Evolutionary conservation across 805 yeast genomes (phyloP).

Genomic region (Isabelozyma heimii): DNA sequence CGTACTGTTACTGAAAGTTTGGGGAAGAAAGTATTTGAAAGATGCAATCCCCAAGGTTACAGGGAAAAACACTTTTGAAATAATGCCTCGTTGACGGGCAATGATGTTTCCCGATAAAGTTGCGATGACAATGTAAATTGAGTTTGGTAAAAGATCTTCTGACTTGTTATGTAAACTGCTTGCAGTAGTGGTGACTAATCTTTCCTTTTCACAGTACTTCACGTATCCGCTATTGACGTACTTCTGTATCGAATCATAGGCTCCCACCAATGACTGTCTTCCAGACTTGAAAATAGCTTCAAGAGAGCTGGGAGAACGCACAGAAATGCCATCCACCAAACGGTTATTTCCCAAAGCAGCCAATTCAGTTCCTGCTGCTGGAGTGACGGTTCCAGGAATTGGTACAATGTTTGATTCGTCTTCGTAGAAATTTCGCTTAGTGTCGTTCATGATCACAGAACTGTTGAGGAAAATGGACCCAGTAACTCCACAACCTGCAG

Average conservation of each 20-base stretch:
- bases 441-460: conserved; percentile 10
- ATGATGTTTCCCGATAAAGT: conserved; percentile 69
- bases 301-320: conserved; percentile 49
- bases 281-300: conserved; percentile 47
- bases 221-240: conserved; percentile 47
- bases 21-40: conserved; percentile 69
- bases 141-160: conserved; percentile 72
- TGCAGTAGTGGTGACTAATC: conserved; percentile 59
- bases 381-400: conserved; percentile 48
- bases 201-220: conserved; percentile 57
- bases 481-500: not conserved
- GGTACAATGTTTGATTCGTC: conserved; percentile 47
- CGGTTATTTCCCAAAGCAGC: conserved; percentile 46
- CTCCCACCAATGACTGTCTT: conserved; percentile 42
- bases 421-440: conserved; percentile 46
- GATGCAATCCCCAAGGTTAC: conserved; percentile 58
- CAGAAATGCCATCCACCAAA: conserved; percentile 54
- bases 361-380: conserved; percentile 42
- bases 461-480: not conserved
- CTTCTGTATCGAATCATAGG: conserved; percentile 19
- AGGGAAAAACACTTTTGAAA: conserved; percentile 58
- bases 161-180: conserved; percentile 59
- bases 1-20: conserved; percentile 62
- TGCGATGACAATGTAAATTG: conserved; percentile 66
- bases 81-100: conserved; percentile 62